Base-by-base conservation (phyloP, 352 stramenopile genomes). In the Albugo candida region DNA sequence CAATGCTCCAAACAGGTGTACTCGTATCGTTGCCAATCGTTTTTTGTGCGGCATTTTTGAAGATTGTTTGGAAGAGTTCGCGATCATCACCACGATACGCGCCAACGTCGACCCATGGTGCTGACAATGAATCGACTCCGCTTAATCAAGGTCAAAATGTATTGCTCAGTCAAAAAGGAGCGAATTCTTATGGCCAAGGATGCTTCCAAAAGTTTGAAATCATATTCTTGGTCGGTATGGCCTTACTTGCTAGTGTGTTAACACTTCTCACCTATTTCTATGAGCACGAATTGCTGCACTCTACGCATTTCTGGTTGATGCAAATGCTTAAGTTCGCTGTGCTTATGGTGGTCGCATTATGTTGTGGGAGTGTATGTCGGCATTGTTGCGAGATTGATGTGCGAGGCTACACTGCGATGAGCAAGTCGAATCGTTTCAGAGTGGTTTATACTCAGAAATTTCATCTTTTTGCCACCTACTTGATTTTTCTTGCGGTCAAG, bases 371-470 rank as follows among this genome's bases (percentile, higher is more conserved):
- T 19, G 64, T 89, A 39, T 89, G 77, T 51, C 71, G 74, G 13
- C 60, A 60, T 47, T 87, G 77, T 54, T 89, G 77, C 45, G 66
- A 72, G 24, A 75, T 89, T 1, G 74, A 89, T 47, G 66, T 75
- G 20, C 70, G 71, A 45, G 77, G 74, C 11, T 89, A 89, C 63
- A 81, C 87, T 45, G 80, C 86, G 58, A 89, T 75, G 20, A 81
- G 84, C 59, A 81, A 77, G 58, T 78, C 61, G 50, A 87, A 74
- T 21, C 61, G 49, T 24, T 89, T 89, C 63, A 89, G 87, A 58
- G 77, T 89, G 49, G 87, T 87, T 64, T 89, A 89, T 64, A 89
- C 77, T 8, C 70, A 75, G 16, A 89, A 89, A 60, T 55, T 89
- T 39, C 74, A 87, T 60, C 70, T 82, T 40, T 77, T 89, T 18